Percentiles rank a stretch among this genome's conserved stretches.
These are phyloP conservation scores for Ceratocystis albifundus DNA, from an alignment of 2,329 filamentous ascomycete species.

Conservation along the genomic window DNA sequence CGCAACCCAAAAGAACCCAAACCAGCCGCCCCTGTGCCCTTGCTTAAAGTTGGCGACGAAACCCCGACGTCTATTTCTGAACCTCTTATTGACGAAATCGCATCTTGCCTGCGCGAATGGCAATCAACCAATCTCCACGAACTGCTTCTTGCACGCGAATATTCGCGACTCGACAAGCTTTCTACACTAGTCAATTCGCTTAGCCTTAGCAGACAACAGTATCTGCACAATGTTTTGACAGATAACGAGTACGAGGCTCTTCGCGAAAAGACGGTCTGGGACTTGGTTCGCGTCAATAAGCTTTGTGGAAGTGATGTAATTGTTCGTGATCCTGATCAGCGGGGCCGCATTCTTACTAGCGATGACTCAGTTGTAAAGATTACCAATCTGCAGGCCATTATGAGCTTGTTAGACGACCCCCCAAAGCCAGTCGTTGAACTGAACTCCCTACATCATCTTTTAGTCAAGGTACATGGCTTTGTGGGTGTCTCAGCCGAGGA, in stretches of 20 bases:
- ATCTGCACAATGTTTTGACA: conserved; percentile 89
- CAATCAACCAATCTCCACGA: conserved; percentile 95
- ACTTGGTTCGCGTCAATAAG: conserved; percentile 87
- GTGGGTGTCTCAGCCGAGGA: conserved; percentile 64
- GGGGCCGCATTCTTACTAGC: conserved; percentile 75
- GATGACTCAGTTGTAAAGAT: conserved; percentile 89
- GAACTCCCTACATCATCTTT: conserved; percentile 63
- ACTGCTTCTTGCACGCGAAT: conserved; percentile 70
- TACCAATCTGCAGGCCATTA: conserved; percentile 82
- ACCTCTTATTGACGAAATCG: conserved; percentile 92
- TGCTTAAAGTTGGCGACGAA: conserved; percentile 96
- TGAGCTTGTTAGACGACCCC: conserved; percentile 84
- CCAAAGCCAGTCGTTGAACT: conserved; percentile 57
- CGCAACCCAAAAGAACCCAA: conserved; percentile 59
- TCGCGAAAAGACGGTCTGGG: conserved; percentile 88
- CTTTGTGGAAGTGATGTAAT: conserved; percentile 88
- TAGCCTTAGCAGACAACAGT: conserved; percentile 74
- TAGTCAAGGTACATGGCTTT: conserved; percentile 75
- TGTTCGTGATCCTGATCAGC: conserved; percentile 73
- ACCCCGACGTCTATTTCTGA: conserved; percentile 81
- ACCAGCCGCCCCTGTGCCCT: conserved; percentile 84
- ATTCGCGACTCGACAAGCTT: conserved; percentile 68
- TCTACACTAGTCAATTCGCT: conserved; percentile 70
- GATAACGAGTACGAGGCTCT: conserved; percentile 67
- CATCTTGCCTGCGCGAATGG: conserved; percentile 93